Percentiles rank a stretch among this genome's conserved stretches.
phyloP scores from a whole-genome alignment of 2,329 filamentous ascomycete genomes.

The Apiospora saccharicola region DNA sequence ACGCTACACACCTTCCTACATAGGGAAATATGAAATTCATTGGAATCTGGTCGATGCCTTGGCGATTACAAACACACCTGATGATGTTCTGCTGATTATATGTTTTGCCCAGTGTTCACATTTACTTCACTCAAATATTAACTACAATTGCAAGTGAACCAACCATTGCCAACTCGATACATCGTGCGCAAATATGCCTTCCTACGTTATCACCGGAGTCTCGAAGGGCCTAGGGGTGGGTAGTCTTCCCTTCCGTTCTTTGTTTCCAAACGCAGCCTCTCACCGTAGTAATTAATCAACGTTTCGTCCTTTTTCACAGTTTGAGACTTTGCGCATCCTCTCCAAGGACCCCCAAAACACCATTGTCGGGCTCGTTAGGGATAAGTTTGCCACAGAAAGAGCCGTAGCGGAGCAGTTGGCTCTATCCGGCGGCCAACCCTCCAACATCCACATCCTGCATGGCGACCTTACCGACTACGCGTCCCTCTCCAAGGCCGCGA shows the following conservation, averaged over 20 bases:
- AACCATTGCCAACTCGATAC: conserved; percentile 2
- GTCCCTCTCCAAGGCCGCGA: conserved; percentile 44
- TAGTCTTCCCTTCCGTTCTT: background rate
- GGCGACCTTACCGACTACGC: conserved; percentile 53
- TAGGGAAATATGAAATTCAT: background rate
- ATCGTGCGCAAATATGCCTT: conserved; percentile 29
- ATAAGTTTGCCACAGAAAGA: conserved; percentile 52
- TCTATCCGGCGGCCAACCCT: conserved; percentile 28
- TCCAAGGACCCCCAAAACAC: conserved; percentile 51
- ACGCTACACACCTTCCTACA: too few relatives aligned
- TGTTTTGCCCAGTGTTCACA: too few relatives aligned
- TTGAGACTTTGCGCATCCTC: conserved; percentile 54
- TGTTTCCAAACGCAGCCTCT: background rate
- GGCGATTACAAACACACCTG: background rate
- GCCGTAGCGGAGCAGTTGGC: conserved; percentile 50
- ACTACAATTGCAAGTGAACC: background rate
- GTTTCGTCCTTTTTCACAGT: conserved; percentile 44
- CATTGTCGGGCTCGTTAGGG: conserved; percentile 56
- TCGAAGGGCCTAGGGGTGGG: conserved; percentile 35
- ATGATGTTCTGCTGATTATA: background rate
- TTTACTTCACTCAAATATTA: too few relatives aligned
- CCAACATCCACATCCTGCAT: conserved; percentile 55
- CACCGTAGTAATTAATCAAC: background rate
- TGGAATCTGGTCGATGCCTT: background rate
- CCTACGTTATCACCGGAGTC: conserved; percentile 34